phyloP scores from a whole-genome alignment of 2,329 filamentous ascomycete genomes.

The Penicillium griseofulvum region DNA sequence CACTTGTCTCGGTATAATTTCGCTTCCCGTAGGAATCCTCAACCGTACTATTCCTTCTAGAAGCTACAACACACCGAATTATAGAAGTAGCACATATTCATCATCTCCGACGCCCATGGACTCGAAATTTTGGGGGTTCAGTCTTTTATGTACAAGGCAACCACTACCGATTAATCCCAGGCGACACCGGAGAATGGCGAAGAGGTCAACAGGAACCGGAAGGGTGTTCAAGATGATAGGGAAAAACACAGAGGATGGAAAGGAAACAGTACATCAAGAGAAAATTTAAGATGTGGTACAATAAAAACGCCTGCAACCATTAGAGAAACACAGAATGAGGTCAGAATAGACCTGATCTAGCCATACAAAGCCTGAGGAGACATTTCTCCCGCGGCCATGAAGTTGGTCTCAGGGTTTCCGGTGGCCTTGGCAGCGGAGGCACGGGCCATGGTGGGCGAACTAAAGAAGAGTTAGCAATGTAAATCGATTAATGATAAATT shows the following conservation, averaged over 20 bases:
- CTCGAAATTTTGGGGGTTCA: slow-evolving; percentile 27
- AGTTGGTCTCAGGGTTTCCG: slow-evolving; percentile 73
- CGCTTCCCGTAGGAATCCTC: background rate
- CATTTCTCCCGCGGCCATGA: slow-evolving; percentile 68
- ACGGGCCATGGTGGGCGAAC: slow-evolving; percentile 96
- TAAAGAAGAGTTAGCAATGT: slow-evolving; percentile 38
- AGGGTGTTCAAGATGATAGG: slow-evolving; percentile 23
- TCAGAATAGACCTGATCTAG: slow-evolving; percentile 23
- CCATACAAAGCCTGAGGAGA: slow-evolving; percentile 42
- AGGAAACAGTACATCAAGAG: slow-evolving; percentile 24
- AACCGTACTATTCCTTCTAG: background rate
- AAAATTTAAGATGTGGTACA: slow-evolving; percentile 36
- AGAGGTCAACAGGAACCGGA: slow-evolving; percentile 24
- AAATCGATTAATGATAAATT: background rate
- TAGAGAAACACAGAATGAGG: slow-evolving; percentile 30
- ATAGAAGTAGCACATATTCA: background rate
- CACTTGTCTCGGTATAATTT: background rate
- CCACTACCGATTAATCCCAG: slow-evolving; percentile 25
- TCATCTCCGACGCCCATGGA: slow-evolving; percentile 17
- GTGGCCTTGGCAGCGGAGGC: slow-evolving; percentile 90
- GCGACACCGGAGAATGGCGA: slow-evolving; percentile 23
- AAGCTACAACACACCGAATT: background rate
- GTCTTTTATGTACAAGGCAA: slow-evolving; percentile 40
- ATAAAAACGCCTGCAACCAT: slow-evolving; percentile 37
- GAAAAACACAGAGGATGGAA: slow-evolving; percentile 24